phyloP scores from a whole-genome alignment of 805 yeast species.

The Babjeviella inositovora region DNA sequence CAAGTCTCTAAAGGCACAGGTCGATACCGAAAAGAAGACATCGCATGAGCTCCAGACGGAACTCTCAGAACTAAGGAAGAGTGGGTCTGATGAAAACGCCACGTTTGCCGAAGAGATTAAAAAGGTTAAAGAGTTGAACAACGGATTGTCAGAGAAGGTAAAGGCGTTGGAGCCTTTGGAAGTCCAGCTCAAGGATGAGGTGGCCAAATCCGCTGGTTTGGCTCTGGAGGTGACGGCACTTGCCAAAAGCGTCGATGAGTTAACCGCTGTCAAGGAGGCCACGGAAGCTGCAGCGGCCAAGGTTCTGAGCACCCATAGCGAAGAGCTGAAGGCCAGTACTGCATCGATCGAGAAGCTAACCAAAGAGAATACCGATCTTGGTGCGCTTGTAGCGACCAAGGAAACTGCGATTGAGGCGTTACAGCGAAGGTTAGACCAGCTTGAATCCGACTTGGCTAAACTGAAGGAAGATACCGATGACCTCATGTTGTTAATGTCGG shows the following conservation, averaged over 20 bases:
- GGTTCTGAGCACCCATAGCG: slow-evolving; percentile 1
- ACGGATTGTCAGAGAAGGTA: too few species aligned
- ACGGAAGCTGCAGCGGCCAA: slow-evolving; percentile 1
- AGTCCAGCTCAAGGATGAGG: too few species aligned
- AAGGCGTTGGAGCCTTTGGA: too few species aligned
- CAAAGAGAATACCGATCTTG: too few species aligned
- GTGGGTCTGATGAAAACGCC: slow-evolving; percentile 1
- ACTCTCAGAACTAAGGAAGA: slow-evolving; percentile 2
- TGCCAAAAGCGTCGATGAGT: too few species aligned
- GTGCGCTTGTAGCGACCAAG: slow-evolving; percentile 1
- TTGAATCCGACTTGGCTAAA: slow-evolving; percentile 1
- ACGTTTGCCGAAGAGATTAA: slow-evolving; percentile 2
- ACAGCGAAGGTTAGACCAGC: slow-evolving; percentile 1
- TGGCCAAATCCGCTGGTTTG: too few species aligned
- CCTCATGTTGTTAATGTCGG: slow-evolving; percentile 59
- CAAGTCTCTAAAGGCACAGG: slow-evolving; percentile 1
- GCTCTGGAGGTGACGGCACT: too few species aligned
- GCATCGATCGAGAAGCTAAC: slow-evolving; percentile 1
- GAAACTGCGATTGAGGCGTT: slow-evolving; percentile 1
- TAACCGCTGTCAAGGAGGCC: background rate
- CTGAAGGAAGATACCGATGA: slow-evolving; percentile 41
- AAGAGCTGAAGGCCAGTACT: slow-evolving; percentile 1
- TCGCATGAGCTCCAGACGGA: slow-evolving; percentile 1
- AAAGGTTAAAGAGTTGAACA: too few species aligned
- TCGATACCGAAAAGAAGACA: slow-evolving; percentile 2